Conservation (phyloP, 2,329 filamentous ascomycete genomes). For the Ophiostoma quercus region DNA sequence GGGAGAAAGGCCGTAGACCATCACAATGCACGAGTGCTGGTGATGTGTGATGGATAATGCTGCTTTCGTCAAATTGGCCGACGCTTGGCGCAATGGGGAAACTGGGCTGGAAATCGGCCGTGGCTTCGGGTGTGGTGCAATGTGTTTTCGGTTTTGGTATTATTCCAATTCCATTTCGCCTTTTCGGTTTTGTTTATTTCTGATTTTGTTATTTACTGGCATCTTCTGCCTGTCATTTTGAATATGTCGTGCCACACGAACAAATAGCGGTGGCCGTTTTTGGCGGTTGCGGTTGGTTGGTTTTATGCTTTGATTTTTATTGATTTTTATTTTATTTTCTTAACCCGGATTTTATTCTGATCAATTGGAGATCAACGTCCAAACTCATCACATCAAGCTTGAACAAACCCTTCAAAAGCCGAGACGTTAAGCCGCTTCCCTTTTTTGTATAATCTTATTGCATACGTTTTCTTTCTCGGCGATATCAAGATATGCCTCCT, state of each 20-base stretch:
- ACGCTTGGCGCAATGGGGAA: background rate
- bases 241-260: background rate
- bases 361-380: too few relatives aligned
- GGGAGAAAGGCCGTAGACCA: background rate
- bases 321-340: too few relatives aligned
- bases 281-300: too few relatives aligned
- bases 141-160: background rate
- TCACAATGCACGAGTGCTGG: background rate
- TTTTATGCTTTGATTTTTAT: too few relatives aligned
- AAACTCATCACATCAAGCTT: background rate
- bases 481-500: too few relatives aligned
- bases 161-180: background rate
- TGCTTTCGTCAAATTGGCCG: background rate
- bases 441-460: background rate
- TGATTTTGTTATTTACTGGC: background rate
- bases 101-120: background rate
- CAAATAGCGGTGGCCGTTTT: background rate
- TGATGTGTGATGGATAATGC: conserved; percentile 2
- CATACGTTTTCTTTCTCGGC: background rate
- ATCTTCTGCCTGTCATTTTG: background rate
- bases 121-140: background rate
- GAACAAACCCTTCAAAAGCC: background rate
- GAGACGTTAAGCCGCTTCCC: background rate
- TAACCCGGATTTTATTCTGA: too few relatives aligned
- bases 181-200: background rate